phyloP scores from a whole-genome alignment of 352 stramenopile genomes.

The Phytopythium oedochilum region DNA sequence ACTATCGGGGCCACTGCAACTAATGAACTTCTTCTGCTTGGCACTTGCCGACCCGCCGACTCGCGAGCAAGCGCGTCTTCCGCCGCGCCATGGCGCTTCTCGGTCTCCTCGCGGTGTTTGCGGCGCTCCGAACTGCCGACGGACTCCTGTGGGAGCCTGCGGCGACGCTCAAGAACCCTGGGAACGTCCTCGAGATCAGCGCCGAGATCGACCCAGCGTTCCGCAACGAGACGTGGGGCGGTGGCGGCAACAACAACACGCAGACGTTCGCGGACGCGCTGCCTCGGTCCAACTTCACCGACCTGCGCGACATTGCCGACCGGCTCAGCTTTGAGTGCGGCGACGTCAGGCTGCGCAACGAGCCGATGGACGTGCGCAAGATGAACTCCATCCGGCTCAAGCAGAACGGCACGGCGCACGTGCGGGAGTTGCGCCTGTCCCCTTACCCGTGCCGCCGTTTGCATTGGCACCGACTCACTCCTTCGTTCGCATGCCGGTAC shows the following conservation, averaged over 20 bases:
- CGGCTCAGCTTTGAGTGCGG: constrained; percentile 3
- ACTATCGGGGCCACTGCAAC: background rate
- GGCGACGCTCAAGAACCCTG: background rate
- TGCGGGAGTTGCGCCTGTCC: too few species aligned
- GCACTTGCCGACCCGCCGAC: background rate
- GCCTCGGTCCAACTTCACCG: background rate
- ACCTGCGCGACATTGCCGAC: constrained; percentile 1
- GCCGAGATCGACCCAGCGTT: constrained; percentile 3
- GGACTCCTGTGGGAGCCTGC: background rate
- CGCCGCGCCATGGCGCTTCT: background rate
- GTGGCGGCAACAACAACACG: background rate
- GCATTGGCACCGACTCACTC: background rate
- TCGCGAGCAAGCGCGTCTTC: background rate
- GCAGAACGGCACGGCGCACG: constrained; percentile 2
- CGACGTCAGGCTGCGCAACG: constrained; percentile 5
- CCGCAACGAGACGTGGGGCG: background rate
- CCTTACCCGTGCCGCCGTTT: background rate
- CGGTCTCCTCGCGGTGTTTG: background rate
- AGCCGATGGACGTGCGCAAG: constrained; percentile 5
- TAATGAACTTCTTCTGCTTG: too few species aligned
- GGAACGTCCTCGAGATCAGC: background rate
- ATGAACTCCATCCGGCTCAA: constrained; percentile 5
- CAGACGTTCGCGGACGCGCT: background rate
- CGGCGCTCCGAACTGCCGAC: background rate
- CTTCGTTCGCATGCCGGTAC: too few species aligned